phyloP scores from a whole-genome alignment of 371 early-diverging fungal species.

The Mortierella sp. region DNA sequence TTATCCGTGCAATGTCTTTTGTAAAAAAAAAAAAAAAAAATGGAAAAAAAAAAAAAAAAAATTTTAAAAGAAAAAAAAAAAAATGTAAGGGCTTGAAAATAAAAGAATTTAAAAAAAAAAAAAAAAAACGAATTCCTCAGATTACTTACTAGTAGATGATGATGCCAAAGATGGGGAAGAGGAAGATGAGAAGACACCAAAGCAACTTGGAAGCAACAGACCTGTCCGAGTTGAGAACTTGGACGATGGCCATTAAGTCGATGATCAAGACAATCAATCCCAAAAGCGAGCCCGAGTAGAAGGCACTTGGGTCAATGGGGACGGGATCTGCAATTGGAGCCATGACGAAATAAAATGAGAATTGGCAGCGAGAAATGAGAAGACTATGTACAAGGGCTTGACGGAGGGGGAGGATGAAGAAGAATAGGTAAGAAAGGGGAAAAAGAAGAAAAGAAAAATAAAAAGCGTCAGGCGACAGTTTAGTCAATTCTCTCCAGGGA shows the following conservation, averaged over 20 bases:
- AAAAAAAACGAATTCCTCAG: background rate
- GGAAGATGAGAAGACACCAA: conserved; percentile 71
- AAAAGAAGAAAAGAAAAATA: background rate
- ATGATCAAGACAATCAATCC: conserved; percentile 67
- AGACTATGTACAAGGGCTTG: conserved; percentile 7
- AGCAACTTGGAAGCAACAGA: conserved; percentile 63
- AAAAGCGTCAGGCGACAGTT: background rate
- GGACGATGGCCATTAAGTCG: conserved; percentile 69
- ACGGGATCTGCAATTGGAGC: conserved; percentile 29
- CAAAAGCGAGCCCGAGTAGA: conserved; percentile 56
- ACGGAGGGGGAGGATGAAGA: background rate
- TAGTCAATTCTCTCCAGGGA: too few species aligned
- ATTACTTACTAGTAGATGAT: conserved; percentile 71
- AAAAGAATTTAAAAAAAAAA: background rate
- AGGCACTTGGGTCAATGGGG: conserved; percentile 26
- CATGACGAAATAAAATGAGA: conserved; percentile 12
- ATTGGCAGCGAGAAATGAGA: background rate
- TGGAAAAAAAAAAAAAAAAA: background rate
- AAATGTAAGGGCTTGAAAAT: background rate
- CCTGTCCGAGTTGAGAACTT: conserved; percentile 69
- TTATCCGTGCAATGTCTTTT: too few species aligned
- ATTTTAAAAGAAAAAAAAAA: background rate
- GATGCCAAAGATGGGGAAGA: conserved; percentile 70
- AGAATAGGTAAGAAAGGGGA: background rate
- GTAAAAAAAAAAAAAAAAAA: background rate